These are phyloP conservation scores for Harringtonia lauricola DNA, from an alignment of 2,329 filamentous ascomycete genomes.

Conservation along the genomic window DNA sequence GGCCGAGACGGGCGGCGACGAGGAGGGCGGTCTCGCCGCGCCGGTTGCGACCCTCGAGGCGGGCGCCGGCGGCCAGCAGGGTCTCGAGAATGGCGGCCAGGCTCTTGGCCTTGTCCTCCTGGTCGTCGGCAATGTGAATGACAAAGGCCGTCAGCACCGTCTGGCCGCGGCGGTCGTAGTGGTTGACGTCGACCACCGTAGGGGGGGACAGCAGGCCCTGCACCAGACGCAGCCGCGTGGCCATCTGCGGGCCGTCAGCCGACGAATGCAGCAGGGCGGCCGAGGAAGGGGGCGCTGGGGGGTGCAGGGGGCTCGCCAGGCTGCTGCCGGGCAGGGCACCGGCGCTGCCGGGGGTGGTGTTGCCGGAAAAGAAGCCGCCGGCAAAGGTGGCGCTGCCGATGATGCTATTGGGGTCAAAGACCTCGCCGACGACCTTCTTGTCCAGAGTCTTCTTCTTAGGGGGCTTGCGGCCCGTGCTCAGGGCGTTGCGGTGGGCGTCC, in stretches of 20 bases:
- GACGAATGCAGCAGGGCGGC: slow-evolving; percentile 8
- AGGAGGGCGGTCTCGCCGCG: slow-evolving; percentile 44
- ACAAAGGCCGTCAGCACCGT: slow-evolving; percentile 47
- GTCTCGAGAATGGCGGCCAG: slow-evolving; percentile 31
- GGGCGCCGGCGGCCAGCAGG: slow-evolving; percentile 30
- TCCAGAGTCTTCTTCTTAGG: slow-evolving; percentile 27
- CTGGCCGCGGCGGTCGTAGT: slow-evolving; percentile 38
- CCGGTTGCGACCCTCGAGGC: slow-evolving; percentile 39
- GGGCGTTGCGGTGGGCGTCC: slow-evolving; percentile 21
- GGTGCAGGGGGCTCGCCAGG: slow-evolving; percentile 3
- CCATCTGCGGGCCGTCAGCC: slow-evolving; percentile 13
- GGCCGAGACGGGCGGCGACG: slow-evolving; percentile 39
- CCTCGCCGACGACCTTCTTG: slow-evolving; percentile 12
- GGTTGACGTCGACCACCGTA: slow-evolving; percentile 34
- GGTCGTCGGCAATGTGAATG: slow-evolving; percentile 35
- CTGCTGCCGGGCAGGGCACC: not conserved
- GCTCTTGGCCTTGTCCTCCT: slow-evolving; percentile 33
- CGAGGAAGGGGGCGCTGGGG: not conserved
- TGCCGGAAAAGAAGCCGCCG: not conserved
- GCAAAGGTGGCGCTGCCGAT: not conserved
- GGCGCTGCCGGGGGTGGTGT: not conserved
- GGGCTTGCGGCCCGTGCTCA: slow-evolving; percentile 14
- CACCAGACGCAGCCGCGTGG: slow-evolving; percentile 16
- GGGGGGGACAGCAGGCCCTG: slow-evolving; percentile 23
- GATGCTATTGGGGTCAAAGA: not conserved